phyloP scores from a whole-genome alignment of 345 rosid species.

The Sisymbrium altissimum region DNA sequence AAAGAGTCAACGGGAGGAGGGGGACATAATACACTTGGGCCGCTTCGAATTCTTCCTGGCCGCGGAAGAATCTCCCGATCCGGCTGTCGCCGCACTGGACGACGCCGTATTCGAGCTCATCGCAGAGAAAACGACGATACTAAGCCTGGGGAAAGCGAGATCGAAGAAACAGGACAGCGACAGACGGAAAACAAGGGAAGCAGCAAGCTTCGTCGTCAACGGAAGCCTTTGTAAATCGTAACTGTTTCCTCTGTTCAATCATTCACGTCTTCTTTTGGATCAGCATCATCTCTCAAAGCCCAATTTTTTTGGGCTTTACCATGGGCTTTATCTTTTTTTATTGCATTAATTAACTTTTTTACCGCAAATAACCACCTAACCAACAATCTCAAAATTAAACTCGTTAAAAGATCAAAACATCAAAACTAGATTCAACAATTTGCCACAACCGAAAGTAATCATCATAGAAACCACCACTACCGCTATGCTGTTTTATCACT shows the following conservation, averaged over 20 bases:
- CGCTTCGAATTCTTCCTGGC: constrained; percentile 80
- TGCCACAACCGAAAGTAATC: too few relatives aligned
- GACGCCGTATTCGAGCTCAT: constrained; percentile 63
- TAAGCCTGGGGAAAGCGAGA: background rate
- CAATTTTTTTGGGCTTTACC: background rate
- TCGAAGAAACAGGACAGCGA: constrained; percentile 12
- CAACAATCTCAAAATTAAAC: too few relatives aligned
- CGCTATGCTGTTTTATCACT: too few relatives aligned
- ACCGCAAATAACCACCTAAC: too few relatives aligned
- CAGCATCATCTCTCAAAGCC: background rate
- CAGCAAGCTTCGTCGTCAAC: background rate
- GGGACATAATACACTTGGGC: constrained; percentile 77
- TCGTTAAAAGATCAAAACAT: too few relatives aligned
- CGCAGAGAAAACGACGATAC: background rate
- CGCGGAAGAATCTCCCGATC: constrained; percentile 78
- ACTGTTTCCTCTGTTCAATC: too few relatives aligned
- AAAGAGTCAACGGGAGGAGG: constrained; percentile 27
- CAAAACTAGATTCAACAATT: too few relatives aligned
- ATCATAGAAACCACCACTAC: too few relatives aligned
- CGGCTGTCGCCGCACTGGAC: constrained; percentile 60
- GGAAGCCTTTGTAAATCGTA: background rate
- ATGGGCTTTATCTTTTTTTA: background rate
- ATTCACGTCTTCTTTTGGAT: background rate
- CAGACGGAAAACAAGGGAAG: background rate
- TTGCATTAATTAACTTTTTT: too few relatives aligned